Percentiles rank a stretch among this genome's conserved stretches.
Conservation (phyloP, 1,284 basidiomycete species). For the Fomitopsis betulina region DNA sequence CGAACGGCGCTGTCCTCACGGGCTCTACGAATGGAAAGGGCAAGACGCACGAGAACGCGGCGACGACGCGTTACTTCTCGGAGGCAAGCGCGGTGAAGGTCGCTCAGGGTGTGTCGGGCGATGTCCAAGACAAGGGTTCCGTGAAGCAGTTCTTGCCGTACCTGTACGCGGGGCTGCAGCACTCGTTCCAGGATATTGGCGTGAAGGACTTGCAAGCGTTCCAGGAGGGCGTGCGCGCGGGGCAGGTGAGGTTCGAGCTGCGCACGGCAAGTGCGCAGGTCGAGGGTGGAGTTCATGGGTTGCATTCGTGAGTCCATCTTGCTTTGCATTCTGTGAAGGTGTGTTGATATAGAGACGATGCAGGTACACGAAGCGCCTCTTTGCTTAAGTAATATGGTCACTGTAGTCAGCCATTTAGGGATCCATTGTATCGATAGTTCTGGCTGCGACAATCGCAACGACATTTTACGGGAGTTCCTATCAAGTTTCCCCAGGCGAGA, state of each 20-base stretch:
- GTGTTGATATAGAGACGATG: not conserved
- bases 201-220: constrained; percentile 65
- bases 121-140: constrained; percentile 97
- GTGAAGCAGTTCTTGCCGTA: constrained; percentile 92
- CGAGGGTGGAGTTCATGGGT: constrained; percentile 93
- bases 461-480: not conserved
- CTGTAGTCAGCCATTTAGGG: not conserved
- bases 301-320: constrained; percentile 61
- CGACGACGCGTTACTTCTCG: constrained; percentile 96
- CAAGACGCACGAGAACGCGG: constrained; percentile 83
- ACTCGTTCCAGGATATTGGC: constrained; percentile 95
- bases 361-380: constrained; percentile 27
- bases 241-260: constrained; percentile 86
- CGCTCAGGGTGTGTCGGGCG: constrained; percentile 94
- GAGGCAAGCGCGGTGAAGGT: constrained; percentile 95
- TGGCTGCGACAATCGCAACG: not conserved
- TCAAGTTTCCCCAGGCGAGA: no score
- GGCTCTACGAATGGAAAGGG: constrained; percentile 44
- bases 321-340: not conserved
- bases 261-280: constrained; percentile 94
- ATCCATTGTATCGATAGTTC: constrained; percentile 6
- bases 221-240: constrained; percentile 56
- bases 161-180: constrained; percentile 89
- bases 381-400: constrained; percentile 14
- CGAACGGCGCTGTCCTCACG: constrained; percentile 27